These are phyloP conservation scores for Plasmodium relictum DNA, from an alignment of 169 alveolate species.

Conservation along the genomic window DNA sequence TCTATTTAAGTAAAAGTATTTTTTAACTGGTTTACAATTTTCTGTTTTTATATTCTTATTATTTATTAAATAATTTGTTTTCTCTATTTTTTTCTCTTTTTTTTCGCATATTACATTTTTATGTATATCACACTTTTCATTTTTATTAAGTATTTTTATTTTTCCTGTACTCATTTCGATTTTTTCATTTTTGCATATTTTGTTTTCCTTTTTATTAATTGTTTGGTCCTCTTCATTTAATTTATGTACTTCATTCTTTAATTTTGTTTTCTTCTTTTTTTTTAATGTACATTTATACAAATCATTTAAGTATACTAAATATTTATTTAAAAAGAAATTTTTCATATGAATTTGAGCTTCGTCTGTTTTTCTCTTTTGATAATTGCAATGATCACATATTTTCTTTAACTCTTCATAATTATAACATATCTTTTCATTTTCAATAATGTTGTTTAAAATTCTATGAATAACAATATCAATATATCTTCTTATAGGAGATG, in stretches of 20 bases:
- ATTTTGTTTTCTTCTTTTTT: neutral
- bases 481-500: constrained; percentile 99
- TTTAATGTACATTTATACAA: constrained; percentile 2
- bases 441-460: constrained; percentile 84
- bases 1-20: constrained; percentile 35
- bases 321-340: constrained; percentile 84
- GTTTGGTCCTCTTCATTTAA: neutral
- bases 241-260: no score
- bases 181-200: neutral
- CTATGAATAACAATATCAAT: constrained; percentile 98
- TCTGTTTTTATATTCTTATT: neutral
- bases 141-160: neutral
- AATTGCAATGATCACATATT: constrained; percentile 86
- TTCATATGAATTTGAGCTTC: constrained; percentile 87
- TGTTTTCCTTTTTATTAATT: neutral
- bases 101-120: neutral
- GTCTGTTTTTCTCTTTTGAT: constrained; percentile 85
- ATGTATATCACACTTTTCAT: neutral
- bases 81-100: neutral
- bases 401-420: constrained; percentile 72
- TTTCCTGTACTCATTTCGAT: neutral
- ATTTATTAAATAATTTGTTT: neutral
- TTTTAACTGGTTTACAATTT: constrained; percentile 6
- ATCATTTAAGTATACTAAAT: constrained; percentile 76
- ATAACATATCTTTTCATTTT: constrained; percentile 16